Evolutionary conservation across 495 filamentous ascomycete species (phyloP), one percentile per base, ranked within the genome.

Genomic region (Cryomyces antarcticus): DNA sequence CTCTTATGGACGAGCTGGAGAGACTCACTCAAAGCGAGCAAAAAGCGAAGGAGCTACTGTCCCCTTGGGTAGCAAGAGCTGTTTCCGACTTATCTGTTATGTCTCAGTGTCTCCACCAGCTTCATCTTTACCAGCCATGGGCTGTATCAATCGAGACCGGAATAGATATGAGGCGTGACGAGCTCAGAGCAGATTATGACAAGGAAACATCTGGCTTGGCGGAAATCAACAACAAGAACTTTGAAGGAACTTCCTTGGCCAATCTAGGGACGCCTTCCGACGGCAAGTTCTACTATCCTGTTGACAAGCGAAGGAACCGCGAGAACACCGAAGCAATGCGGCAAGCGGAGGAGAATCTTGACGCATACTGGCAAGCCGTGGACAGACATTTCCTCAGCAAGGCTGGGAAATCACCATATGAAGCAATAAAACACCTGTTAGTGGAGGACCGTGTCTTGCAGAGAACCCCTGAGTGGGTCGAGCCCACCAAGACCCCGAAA

Each of bases 401-500:
- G 33, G n/a, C 49, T 58, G 33, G 33, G 7, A 35, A 35, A 7
- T 12, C 12, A 12, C 33, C 7, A 12, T 7, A 35, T 12, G 12
- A 7, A 7, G 12, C 33, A 7, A 12, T 35, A 12, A 35, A 35
- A 12, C 7, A 35, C 7, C 12, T 35, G 33, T 12, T 35, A 35
- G 33, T 12, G 7, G 7, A 35, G 13, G 29, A 47, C 0, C 57
- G 61, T 9, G 51, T 45, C 6, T 37, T 72, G 5, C 60, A 65
- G 37, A 58, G 70, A 10, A 75, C 70, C 0, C 57, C 63, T 3
- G 62, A 63, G 28, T 73, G 68, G 68, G 54, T 61, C 24, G 64
- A 65, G 31, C 59, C 64, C 29, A 40, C 33, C 33, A 53, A 52
- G 13, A 13, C 28, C 9, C 7, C 38, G 11, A 29, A 46, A n/a